Base-by-base conservation (phyloP, 2,329 filamentous ascomycete genomes). In the Xylariales sp. region DNA sequence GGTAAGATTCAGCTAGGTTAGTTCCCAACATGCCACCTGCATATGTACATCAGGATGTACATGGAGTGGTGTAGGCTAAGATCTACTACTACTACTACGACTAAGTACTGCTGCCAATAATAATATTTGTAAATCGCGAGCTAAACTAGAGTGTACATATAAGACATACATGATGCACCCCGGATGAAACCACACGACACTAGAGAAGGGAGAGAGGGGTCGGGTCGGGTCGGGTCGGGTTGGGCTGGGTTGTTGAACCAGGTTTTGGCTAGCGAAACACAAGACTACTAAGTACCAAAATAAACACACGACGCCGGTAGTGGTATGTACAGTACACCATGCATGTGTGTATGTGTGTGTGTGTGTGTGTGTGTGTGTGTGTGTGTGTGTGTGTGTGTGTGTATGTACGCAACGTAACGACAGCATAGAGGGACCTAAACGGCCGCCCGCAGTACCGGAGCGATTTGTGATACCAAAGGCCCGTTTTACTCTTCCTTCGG, bases 161-260 rank as follows among this genome's bases (percentile, higher is more conserved):
- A 55, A 67, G 60, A 64, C 56, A 69, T 65, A 69, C 68, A 69
- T 65, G 56, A 68, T 62, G 68, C 62, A 69, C 68, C 68, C 68
- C 61, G 55, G 68, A 69, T 62, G 59, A 18, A 56, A 61, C 65
- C 55, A 65, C n/a, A 61, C 65, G 55, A 65, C n/a, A 45, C 39
- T 46, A 56, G 39, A 49, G 30, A 41, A 4, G 30, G 45, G 55
- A 49, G 62, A 23, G 23, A 23, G 23, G 23, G 23, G 23, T 23
- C 23, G 23, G 23, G 23, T 23, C 23, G 23, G 23, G 23, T 23
- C 23, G 23, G 23, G 23, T 23, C 23, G 23, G 23, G 23, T 23
- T 23, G 23, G 23, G 23, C 2, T 23, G 23, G 23, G 23, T 23
- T 23, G 62, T 43, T 43, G 45, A 62, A 62, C 53, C 57, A 36